Base-by-base conservation (phyloP, 768 basidiomycete genomes). In the Boletus eberwhitei region DNA sequence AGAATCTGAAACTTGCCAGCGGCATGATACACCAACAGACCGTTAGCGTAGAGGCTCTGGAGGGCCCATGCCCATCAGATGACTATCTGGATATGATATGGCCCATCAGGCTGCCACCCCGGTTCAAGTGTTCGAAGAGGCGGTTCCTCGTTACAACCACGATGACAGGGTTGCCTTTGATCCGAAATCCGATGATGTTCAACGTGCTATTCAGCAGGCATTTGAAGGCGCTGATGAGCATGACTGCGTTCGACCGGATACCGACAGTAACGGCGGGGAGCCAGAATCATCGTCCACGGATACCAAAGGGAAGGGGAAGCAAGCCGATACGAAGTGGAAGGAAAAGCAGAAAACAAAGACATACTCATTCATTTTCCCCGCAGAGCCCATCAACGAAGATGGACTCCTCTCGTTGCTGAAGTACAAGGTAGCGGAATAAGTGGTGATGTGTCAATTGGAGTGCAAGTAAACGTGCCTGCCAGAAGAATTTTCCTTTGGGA, bases 391-490 rank as follows among this genome's bases (percentile, higher is more conserved):
- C 43, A 1, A 13, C 0, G 52, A 53, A 26, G 47, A 54, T 2
- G 36, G 47, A 16, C 37, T 61, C 12, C 59, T 57, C 5, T 34
- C 36, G 0, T 61, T 61, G n/a, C n/a, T n/a, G n/a, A n/a, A n/a
- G n/a, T n/a, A n/a, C n/a, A n/a, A n/a, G n/a, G n/a, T n/a, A n/a
- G n/a, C n/a, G n/a, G n/a, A n/a, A n/a, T n/a, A n/a, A n/a, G n/a
- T n/a, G n/a, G n/a, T n/a, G n/a, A n/a, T n/a, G n/a, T n/a, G n/a
- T n/a, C n/a, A n/a, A n/a, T n/a, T n/a, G n/a, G n/a, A n/a, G n/a
- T n/a, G n/a, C n/a, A n/a, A n/a, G n/a, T n/a, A n/a, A n/a, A n/a
- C n/a, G n/a, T n/a, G n/a, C n/a, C n/a, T n/a, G n/a, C n/a, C n/a
- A n/a, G n/a, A n/a, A n/a, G n/a, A n/a, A n/a, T n/a, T n/a, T n/a